These are phyloP conservation scores for Alectoria sarmentosa DNA, from an alignment of 495 filamentous ascomycete genomes.

Conservation along the genomic window DNA sequence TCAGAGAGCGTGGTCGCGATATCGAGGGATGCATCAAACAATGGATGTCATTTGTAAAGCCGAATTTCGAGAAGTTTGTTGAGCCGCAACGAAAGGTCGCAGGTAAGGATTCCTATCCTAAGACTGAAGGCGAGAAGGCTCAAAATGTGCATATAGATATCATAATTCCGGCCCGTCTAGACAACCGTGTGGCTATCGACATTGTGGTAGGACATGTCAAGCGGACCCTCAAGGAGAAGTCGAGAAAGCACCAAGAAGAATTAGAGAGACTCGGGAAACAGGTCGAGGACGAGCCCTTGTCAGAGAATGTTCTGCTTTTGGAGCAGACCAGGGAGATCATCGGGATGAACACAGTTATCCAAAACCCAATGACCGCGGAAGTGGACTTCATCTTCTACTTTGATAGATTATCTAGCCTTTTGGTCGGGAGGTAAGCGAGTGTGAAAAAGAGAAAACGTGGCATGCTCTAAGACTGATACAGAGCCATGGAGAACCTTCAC, in stretches of 20 bases:
- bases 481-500: slow-evolving; percentile 62
- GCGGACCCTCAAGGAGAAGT: slow-evolving; percentile 77
- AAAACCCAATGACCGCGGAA: slow-evolving; percentile 66
- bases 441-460: neutral
- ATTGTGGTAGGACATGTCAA: slow-evolving; percentile 91
- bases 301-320: slow-evolving; percentile 62
- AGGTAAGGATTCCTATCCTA: slow-evolving; percentile 33
- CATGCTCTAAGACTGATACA: slow-evolving; percentile 27
- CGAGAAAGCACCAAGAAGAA: slow-evolving; percentile 67
- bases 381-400: slow-evolving; percentile 98
- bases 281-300: slow-evolving; percentile 62
- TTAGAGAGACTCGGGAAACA: slow-evolving; percentile 64
- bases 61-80: slow-evolving; percentile 85
- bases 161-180: slow-evolving; percentile 88
- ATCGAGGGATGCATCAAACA: slow-evolving; percentile 96
- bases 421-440: slow-evolving; percentile 68
- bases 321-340: slow-evolving; percentile 67
- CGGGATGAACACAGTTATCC: slow-evolving; percentile 86
- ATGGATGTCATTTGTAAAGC: slow-evolving; percentile 94
- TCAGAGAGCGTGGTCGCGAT: slow-evolving; percentile 74
- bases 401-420: slow-evolving; percentile 72
- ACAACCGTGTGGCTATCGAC: slow-evolving; percentile 89
- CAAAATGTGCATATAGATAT: slow-evolving; percentile 52
- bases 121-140: neutral
- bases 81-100: slow-evolving; percentile 82